phyloP scores from a whole-genome alignment of 345 rosid species.

The Erodium maritimum region DNA sequence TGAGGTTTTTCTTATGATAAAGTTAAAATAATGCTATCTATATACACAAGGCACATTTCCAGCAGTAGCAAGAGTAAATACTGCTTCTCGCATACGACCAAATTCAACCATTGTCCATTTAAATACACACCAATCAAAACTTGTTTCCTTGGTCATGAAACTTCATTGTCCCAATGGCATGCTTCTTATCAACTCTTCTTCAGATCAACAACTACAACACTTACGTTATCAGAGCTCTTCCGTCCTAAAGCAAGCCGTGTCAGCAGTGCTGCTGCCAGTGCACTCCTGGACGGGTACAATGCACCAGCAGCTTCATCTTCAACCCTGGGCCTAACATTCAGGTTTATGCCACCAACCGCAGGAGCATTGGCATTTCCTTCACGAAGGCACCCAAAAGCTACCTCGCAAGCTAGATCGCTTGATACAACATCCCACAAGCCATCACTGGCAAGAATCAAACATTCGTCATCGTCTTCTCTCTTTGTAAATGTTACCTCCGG shows the following conservation, averaged over 20 bases:
- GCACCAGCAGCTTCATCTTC: conserved; percentile 18
- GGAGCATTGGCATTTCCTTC: conserved; percentile 10
- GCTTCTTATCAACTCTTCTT: conserved; percentile 17
- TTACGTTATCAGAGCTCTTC: conserved; percentile 60
- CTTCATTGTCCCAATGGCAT: too few species aligned
- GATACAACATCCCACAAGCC: conserved; percentile 78
- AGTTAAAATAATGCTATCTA: too few species aligned
- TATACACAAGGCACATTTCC: too few species aligned
- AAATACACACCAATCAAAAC: too few species aligned
- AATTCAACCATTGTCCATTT: too few species aligned
- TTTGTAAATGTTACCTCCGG: conserved; percentile 43
- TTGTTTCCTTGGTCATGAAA: too few species aligned
- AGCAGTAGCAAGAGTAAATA: too few species aligned
- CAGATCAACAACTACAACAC: conserved; percentile 64
- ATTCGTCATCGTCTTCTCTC: conserved; percentile 51
- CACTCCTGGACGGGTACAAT: conserved; percentile 38
- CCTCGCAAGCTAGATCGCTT: conserved; percentile 48
- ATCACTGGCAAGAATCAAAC: conserved; percentile 63
- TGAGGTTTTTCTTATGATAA: too few species aligned
- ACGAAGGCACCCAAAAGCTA: conserved; percentile 46
- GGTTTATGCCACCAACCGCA: conserved; percentile 1
- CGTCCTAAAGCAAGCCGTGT: conserved; percentile 69
- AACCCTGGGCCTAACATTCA: conserved; percentile 8
- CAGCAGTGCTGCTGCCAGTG: conserved; percentile 51
- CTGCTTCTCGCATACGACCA: too few species aligned